A percentile compares a stretch with the other conserved stretches of the same genome.
Conservation (phyloP, 1,284 basidiomycete species). For the Malassezia psittaci region DNA sequence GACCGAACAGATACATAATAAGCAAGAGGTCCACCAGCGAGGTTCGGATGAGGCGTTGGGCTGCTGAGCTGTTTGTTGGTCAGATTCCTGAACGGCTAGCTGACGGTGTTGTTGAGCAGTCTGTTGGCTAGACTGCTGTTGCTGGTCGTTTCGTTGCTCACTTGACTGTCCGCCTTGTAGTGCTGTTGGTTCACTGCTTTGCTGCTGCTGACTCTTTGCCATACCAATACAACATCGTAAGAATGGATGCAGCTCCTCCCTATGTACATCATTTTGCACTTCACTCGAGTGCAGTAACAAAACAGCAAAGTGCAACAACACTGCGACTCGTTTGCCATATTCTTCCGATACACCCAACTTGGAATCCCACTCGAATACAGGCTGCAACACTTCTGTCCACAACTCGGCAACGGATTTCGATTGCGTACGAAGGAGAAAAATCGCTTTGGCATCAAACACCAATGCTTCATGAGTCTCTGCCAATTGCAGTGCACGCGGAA, state of each 20-base stretch:
- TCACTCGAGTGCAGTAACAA: conserved; percentile 11
- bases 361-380: not conserved
- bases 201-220: too few species aligned
- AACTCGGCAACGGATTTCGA: not conserved
- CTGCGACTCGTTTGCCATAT: not conserved
- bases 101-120: not conserved
- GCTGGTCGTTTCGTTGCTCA: too few species aligned
- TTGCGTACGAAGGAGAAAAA: conserved; percentile 27
- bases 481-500: conserved; percentile 54
- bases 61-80: not conserved
- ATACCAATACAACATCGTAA: too few species aligned
- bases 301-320: conserved; percentile 18
- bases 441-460: conserved; percentile 65
- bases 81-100: not conserved
- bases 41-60: not conserved
- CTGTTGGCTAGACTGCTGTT: not conserved
- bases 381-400: not conserved
- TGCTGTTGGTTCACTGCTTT: too few species aligned
- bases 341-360: not conserved
- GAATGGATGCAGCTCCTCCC: too few species aligned
- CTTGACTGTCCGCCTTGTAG: too few species aligned
- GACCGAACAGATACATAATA: not conserved
- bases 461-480: conserved; percentile 77
- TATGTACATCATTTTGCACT: not conserved
- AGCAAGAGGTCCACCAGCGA: conserved; percentile 3